phyloP scores from a whole-genome alignment of 2,329 filamentous ascomycete species.

The Nothopassalora personata region DNA sequence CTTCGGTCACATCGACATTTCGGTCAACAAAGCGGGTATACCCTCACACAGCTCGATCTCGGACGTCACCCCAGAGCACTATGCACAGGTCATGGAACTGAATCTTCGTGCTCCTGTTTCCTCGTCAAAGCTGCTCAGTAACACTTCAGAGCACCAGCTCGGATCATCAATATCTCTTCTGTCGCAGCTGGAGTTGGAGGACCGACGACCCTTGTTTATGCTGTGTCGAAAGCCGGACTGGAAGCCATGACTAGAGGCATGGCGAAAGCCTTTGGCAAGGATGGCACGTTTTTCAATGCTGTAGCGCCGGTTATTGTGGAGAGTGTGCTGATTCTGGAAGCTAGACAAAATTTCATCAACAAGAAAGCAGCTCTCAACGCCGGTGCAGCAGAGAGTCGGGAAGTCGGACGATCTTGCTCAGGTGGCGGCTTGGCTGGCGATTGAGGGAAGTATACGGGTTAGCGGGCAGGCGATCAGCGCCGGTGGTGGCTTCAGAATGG shows the following conservation, averaged over 20 bases:
- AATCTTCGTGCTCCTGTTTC: constrained; percentile 53
- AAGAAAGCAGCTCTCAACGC: constrained; percentile 49
- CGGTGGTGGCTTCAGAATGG: constrained; percentile 40
- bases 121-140: constrained; percentile 50
- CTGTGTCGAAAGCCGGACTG: constrained; percentile 53
- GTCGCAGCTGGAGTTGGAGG: constrained; percentile 47
- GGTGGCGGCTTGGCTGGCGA: constrained; percentile 51
- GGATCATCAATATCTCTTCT: constrained; percentile 56
- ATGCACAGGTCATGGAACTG: constrained; percentile 48
- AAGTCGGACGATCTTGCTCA: constrained; percentile 49
- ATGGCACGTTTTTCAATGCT: constrained; percentile 56
- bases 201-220: constrained; percentile 46
- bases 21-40: constrained; percentile 38
- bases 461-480: constrained; percentile 48
- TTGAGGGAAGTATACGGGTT: constrained; percentile 23
- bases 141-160: constrained; percentile 41
- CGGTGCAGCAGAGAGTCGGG: constrained; percentile 47
- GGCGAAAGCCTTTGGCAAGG: constrained; percentile 51
- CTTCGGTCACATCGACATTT: constrained; percentile 34
- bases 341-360: constrained; percentile 40
- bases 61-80: constrained; percentile 46
- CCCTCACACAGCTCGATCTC: constrained; percentile 22
- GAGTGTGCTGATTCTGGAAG: constrained; percentile 49
- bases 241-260: constrained; percentile 55
- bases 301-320: constrained; percentile 54